Conservation (phyloP, 2,329 filamentous ascomycete species). For the Harringtonia lauricola region DNA sequence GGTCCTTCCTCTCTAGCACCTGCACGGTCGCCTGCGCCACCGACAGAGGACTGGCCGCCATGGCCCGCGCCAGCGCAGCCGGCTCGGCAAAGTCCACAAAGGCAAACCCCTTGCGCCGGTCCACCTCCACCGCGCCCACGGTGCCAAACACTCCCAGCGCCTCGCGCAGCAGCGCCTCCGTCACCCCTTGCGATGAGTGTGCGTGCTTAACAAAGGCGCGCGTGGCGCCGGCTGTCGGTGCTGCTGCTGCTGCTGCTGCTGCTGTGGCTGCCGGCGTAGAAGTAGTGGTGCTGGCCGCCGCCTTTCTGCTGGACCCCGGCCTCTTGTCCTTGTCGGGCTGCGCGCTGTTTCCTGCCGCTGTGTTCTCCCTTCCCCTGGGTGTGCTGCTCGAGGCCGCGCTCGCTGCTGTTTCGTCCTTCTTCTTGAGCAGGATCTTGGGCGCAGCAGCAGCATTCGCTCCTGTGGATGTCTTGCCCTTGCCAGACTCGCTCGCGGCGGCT, state of each 20-base stretch:
- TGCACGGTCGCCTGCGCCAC: constrained; percentile 81
- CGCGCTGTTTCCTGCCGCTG: background rate
- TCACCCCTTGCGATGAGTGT: constrained; percentile 85
- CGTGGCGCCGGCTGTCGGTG: constrained; percentile 32
- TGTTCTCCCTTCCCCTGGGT: background rate
- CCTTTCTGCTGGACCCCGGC: background rate
- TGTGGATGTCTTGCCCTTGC: constrained; percentile 16
- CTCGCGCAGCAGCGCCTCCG: constrained; percentile 65
- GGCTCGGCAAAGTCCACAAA: constrained; percentile 80
- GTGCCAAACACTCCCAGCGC: constrained; percentile 64
- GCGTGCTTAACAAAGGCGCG: constrained; percentile 73
- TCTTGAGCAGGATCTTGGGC: constrained; percentile 26
- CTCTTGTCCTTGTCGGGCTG: background rate
- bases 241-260: background rate
- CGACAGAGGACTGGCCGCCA: constrained; percentile 68
- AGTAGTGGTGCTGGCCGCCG: background rate
- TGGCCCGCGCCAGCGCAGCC: constrained; percentile 62
- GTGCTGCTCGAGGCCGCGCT: constrained; percentile 10
- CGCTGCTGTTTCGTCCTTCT: constrained; percentile 18
- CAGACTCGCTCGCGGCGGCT: constrained; percentile 10
- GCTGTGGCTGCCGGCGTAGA: background rate
- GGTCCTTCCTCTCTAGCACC: constrained; percentile 70
- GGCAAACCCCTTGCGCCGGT: constrained; percentile 88
- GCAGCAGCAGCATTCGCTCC: constrained; percentile 15
- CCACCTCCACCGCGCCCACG: constrained; percentile 76